Evolutionary conservation across 768 basidiomycete species (phyloP).

Genomic region (Amanita muscaria): DNA sequence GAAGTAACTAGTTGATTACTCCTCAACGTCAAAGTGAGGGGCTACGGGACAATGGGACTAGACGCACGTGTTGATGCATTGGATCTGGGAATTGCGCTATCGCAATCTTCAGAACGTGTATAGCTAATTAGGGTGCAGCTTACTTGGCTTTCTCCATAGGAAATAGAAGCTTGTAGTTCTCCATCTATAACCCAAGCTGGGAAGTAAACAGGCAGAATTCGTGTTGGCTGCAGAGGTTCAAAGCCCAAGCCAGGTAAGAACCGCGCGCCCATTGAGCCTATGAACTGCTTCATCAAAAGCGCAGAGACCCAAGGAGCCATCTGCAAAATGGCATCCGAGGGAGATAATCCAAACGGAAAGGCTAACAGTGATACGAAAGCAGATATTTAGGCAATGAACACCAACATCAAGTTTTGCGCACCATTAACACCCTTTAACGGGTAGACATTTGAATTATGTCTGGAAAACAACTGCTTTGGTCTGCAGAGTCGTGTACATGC

Average conservation of each 20-base stretch:
- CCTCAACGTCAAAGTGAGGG: conserved; percentile 11
- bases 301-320: conserved; percentile 26
- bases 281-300: conserved; percentile 14
- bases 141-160: conserved; percentile 20
- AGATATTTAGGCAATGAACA: not conserved
- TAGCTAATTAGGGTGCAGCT: conserved; percentile 9
- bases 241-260: conserved; percentile 30
- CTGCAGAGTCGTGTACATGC: not conserved
- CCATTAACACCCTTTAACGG: conserved; percentile 30
- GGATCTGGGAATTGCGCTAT: conserved; percentile 24
- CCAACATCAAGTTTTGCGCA: conserved; percentile 10
- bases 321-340: conserved; percentile 33
- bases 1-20: conserved; percentile 28
- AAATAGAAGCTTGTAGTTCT: conserved; percentile 34
- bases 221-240: conserved; percentile 33
- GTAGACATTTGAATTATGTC: conserved; percentile 16
- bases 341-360: conserved; percentile 41
- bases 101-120: not conserved
- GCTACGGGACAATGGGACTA: conserved; percentile 5
- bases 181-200: conserved; percentile 57
- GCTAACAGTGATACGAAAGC: conserved; percentile 26
- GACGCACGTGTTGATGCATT: conserved; percentile 41
- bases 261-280: conserved; percentile 25
- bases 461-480: not conserved
- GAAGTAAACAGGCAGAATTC: conserved; percentile 47